phyloP scores from a whole-genome alignment of 805 yeast genomes.

The Barnettozyma salicaria region DNA sequence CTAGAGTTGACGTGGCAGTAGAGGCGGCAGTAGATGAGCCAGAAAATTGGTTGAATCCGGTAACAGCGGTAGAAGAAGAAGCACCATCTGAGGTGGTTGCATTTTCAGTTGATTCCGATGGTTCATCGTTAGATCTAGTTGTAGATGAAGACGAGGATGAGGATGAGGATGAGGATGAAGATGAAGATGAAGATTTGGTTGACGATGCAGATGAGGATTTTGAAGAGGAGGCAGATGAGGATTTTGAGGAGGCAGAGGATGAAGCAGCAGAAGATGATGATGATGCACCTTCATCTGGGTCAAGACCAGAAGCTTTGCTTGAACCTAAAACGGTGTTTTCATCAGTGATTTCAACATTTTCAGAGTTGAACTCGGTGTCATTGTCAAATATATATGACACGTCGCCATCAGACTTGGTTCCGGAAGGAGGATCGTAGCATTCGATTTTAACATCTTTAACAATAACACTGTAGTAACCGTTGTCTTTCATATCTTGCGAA shows the following conservation, averaged over 20 bases:
- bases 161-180: slow-evolving; percentile 7
- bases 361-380: slow-evolving; percentile 41
- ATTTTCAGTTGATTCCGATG: slow-evolving; percentile 2
- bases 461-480: slow-evolving; percentile 77
- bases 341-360: slow-evolving; percentile 54
- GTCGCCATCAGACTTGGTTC: slow-evolving; percentile 39
- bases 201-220: slow-evolving; percentile 15
- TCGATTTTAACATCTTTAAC: slow-evolving; percentile 54
- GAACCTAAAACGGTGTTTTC: slow-evolving; percentile 55
- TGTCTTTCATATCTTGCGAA: slow-evolving; percentile 59
- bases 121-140: background rate
- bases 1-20: background rate
- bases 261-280: slow-evolving; percentile 17
- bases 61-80: slow-evolving; percentile 1
- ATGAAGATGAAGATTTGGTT: slow-evolving; percentile 7
- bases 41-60: slow-evolving; percentile 8
- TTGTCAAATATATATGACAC: slow-evolving; percentile 49
- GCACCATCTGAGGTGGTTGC: slow-evolving; percentile 7
- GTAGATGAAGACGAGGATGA: slow-evolving; percentile 4
- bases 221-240: slow-evolving; percentile 15
- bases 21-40: background rate
- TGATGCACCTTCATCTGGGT: slow-evolving; percentile 37
- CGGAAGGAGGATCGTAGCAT: slow-evolving; percentile 69
- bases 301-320: slow-evolving; percentile 59
- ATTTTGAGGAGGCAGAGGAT: slow-evolving; percentile 14